Base-by-base conservation (phyloP, 2,329 filamentous ascomycete genomes). In the Leptographium procerum region DNA sequence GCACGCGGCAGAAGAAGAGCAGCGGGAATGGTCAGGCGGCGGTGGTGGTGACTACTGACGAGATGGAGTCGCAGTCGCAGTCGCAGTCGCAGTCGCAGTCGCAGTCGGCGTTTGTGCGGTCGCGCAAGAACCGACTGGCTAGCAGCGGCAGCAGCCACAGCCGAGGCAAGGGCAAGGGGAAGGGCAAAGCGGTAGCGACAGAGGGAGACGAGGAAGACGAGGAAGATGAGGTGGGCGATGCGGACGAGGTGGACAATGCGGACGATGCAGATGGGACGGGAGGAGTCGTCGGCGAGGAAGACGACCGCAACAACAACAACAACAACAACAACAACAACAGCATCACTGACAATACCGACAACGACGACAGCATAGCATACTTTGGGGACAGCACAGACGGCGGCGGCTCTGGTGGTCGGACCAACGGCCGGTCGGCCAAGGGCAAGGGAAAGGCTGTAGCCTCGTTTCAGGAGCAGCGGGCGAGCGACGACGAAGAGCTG, bases 401-500 rank as follows among this genome's bases (percentile, higher is more conserved):
- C 11, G 26, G 26, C 36, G n/a, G 19, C 26, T 14, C 14, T 11
- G 56, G 33, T n/a, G 40, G 40, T 9, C 1, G 40, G 40, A 8
- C 40, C 4, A 43, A 43, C n/a, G 36, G 36, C 2, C 8, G n/a
- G 48, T 47, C 34, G 13, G 22, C 14, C 52, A 52, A 55, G 28
- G 57, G 63, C 64, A 70, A 70, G 31, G 68, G 70, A 1, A 84
- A 82, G 76, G 80, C 74, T 3, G 71, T 76, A 19, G 75, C 75
- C 60, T 61, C 61, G 34, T 81, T 83, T 62, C 73, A 76, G 64
- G 74, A 80, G n/a, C 74, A 75, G 24, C 77, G 72, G n/a, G 78
- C 74, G 22, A 80, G 77, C 62, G 81, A 79, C 60, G 80, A 84
- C 56, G 80, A 83, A 53, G 79, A 73, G 11, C 64, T 84, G 66